A percentile compares a stretch with the other conserved stretches of the same genome.
Conservation (phyloP, 768 basidiomycete species). For the Hypholoma fasciculare region DNA sequence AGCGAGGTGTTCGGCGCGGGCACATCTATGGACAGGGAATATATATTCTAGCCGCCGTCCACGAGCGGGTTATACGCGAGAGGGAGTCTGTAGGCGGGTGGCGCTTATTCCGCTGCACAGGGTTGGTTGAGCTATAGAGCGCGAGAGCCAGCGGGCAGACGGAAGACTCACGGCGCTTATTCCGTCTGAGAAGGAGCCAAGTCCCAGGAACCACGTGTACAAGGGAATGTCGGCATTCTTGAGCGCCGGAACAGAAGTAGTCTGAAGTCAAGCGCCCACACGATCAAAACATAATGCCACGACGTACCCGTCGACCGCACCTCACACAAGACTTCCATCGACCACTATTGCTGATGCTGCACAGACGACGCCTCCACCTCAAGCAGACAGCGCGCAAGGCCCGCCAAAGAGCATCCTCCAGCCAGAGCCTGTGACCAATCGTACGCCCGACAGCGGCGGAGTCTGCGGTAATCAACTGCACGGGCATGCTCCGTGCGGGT, state of each 20-base stretch:
- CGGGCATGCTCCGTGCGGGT: too few species aligned
- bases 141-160: too few species aligned
- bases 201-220: constrained; percentile 86
- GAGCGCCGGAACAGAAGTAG: constrained; percentile 81
- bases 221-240: constrained; percentile 78
- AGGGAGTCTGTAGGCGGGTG: too few species aligned
- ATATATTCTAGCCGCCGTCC: too few species aligned
- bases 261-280: constrained; percentile 38
- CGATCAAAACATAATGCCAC: neutral
- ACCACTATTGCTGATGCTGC: constrained; percentile 47
- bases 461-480: too few species aligned
- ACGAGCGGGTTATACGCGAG: too few species aligned
- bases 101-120: too few species aligned
- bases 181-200: constrained; percentile 22
- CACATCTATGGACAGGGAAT: too few species aligned
- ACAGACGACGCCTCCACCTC: constrained; percentile 49
- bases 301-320: constrained; percentile 75
- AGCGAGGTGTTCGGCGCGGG: too few species aligned
- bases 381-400: constrained; percentile 40
- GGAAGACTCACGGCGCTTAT: constrained; percentile 72
- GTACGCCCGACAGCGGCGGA: constrained; percentile 47
- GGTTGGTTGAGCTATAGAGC: too few species aligned
- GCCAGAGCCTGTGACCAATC: constrained; percentile 82
- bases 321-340: constrained; percentile 59
- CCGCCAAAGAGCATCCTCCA: constrained; percentile 87